Evolutionary conservation across 2,329 filamentous ascomycete species (phyloP), one percentile per base, ranked within the genome.

Genomic region (Botrytis sinoallii): DNA sequence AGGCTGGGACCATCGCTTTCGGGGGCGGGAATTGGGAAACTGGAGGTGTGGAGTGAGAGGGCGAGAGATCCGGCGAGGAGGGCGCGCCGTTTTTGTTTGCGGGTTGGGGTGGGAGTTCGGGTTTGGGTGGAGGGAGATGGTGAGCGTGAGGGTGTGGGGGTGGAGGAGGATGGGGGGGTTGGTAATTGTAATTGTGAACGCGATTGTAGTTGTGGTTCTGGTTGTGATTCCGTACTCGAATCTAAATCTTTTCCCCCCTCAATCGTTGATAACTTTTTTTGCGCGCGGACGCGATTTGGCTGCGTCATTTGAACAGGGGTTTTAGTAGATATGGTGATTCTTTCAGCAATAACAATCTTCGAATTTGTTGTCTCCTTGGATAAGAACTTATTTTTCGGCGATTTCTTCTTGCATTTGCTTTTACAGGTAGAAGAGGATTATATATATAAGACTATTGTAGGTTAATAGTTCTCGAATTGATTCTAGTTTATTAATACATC

Each of bases 281-380:
- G 65, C 65, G 65, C 65, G 65, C 32, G 65, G 46, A 68, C 46
- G 46, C 65, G 65, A 55, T 55, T 22, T 1, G 40, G 25, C 48
- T 68, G 66, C 66, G 48, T 68, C 66, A 68, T 68, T 42, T 40
- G 38, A n/a, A 68, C 65, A 52, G n/a, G 65, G 65, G 46, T 52
- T 9, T 10, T 22, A 6, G 18, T 46, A 14, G 32, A 32, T 32
- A 38, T 25, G 32, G 32, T 3, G 25, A 25, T 35, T 66, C 10
- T 66, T 8, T 48, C 20, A 48, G 32, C 29, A 44, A 66, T n/a
- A 48, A 52, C 44, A 38, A 52, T 32, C 12, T 48, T 38, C 8
- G 16, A 18, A 42, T 42, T 12, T 25, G 6, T 60, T 60, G 1
- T 38, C 32, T 60, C 4, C 12, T 6, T 10, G 20, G 12, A 38